These are phyloP conservation scores for Colletotrichum noveboracense DNA, from an alignment of 2,329 filamentous ascomycete species.

Conservation along the genomic window DNA sequence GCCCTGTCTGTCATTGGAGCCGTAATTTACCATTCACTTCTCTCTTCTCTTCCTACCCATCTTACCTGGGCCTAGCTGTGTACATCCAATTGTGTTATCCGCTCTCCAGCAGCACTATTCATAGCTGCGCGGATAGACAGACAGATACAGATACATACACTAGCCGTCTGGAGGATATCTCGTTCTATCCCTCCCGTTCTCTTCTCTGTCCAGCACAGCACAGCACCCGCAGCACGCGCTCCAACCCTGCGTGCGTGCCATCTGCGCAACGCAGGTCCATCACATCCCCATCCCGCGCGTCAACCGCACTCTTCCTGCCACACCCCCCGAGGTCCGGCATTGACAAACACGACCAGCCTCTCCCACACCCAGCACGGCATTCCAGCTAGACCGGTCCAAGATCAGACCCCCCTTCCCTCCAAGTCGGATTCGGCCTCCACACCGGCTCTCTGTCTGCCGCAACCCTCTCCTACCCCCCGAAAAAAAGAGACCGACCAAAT, in stretches of 20 bases:
- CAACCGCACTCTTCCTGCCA: neutral
- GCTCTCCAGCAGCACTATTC: neutral
- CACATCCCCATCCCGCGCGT: neutral
- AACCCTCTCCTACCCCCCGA: neutral
- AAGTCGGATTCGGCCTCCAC: neutral
- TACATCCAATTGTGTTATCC: neutral
- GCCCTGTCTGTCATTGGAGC: neutral
- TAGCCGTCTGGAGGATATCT: neutral
- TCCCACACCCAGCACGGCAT: neutral
- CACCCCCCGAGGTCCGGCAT: neutral
- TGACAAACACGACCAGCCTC: neutral
- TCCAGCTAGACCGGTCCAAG: neutral
- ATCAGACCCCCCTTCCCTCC: neutral
- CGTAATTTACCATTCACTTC: neutral
- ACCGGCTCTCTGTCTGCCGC: neutral
- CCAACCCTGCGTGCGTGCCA: neutral
- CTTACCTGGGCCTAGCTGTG: neutral
- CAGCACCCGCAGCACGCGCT: neutral
- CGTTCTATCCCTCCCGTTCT: neutral
- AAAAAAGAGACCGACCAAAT: neutral
- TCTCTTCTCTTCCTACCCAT: neutral
- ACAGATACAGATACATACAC: neutral
- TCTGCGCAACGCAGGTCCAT: neutral
- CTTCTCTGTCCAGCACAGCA: neutral
- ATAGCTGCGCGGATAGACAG: neutral